Conservation (phyloP, 192 early-diverging fungal genomes). For the Mortierella alpina region DNA sequence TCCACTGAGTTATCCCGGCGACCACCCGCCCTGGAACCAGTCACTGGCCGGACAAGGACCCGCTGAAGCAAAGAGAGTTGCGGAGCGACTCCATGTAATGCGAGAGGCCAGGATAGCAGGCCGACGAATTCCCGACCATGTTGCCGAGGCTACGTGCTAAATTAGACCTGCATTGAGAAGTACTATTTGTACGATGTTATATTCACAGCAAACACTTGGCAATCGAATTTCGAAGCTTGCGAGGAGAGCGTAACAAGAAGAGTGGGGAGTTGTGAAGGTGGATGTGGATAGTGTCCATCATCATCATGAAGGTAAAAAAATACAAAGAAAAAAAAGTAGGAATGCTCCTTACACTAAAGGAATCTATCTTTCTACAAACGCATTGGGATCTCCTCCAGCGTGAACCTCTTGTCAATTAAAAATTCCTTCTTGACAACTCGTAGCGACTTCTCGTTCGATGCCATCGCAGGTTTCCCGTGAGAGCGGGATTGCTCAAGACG, state of each 20-base stretch:
- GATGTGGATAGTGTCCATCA: no score
- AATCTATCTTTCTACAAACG: conserved; percentile 8
- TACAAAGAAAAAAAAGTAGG: not conserved
- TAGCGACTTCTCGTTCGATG: conserved; percentile 19
- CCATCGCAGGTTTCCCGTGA: not conserved
- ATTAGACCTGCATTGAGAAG: not conserved
- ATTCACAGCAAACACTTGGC: not conserved
- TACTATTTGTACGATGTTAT: not conserved
- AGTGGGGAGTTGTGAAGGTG: not conserved
- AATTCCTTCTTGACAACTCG: conserved; percentile 31
- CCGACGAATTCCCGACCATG: conserved; percentile 20
- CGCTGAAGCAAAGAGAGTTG: conserved; percentile 23
- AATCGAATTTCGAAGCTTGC: not conserved
- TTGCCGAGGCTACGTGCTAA: conserved; percentile 31
- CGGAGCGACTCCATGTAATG: conserved; percentile 20
- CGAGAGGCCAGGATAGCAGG: conserved; percentile 33
- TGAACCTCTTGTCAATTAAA: conserved; percentile 36
- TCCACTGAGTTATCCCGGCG: conserved; percentile 45
- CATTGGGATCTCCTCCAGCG: conserved; percentile 39
- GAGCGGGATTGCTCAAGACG: not conserved
- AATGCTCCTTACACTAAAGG: not conserved
- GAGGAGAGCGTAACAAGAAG: not conserved
- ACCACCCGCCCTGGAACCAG: conserved; percentile 34
- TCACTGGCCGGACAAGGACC: conserved; percentile 22
- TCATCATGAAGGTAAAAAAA: not conserved